A percentile compares a stretch with the other conserved stretches of the same genome.
Conservation (phyloP, 106 monocot species). For the Allium cepa region DNA sequence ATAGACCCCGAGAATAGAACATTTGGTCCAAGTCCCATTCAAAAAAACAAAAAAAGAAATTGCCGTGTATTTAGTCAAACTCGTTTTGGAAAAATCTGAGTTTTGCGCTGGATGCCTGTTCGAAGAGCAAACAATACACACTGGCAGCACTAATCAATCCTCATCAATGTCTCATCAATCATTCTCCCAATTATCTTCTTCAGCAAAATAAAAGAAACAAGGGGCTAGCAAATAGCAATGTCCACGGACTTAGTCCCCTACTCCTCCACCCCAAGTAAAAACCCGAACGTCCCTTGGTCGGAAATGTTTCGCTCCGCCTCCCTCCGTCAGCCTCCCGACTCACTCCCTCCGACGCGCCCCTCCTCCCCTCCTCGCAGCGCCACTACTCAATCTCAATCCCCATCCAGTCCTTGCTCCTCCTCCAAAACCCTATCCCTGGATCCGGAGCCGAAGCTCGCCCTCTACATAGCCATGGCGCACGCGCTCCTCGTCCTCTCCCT, state of each 20-base stretch:
- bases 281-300: conserved; percentile 12
- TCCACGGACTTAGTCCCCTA: conserved; percentile 18
- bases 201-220: neutral
- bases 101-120: no score
- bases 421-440: conserved; percentile 1
- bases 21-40: no score
- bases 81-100: no score
- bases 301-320: conserved; percentile 20
- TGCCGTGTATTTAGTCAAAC: no score
- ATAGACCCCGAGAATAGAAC: no score
- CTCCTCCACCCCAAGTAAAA: conserved; percentile 6
- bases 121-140: no score
- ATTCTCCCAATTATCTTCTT: neutral
- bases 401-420: neutral
- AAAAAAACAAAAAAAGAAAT: no score
- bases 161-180: neutral
- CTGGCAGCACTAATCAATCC: no score
- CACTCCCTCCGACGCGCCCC: conserved; percentile 14
- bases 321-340: conserved; percentile 22
- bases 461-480: conserved; percentile 87
- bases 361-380: conserved; percentile 5
- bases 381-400: neutral
- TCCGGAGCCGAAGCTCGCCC: conserved; percentile 37
- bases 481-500: conserved; percentile 57
- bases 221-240: neutral